Base-by-base conservation (phyloP, 2,329 filamentous ascomycete genomes). In the Furcasterigmium sp. region DNA sequence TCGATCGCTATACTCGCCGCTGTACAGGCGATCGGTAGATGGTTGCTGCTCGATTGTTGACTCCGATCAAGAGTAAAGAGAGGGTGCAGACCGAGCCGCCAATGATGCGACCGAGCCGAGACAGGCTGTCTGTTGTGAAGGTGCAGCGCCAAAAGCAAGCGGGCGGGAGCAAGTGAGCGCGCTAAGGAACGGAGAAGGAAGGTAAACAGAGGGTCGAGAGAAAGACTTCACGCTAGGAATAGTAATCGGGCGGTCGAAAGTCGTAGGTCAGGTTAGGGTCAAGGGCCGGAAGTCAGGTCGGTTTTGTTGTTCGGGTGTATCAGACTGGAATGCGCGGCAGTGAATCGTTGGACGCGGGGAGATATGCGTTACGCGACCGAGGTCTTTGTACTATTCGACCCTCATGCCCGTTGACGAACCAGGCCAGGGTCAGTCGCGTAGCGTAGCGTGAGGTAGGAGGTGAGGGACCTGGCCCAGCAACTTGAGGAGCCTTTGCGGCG, bases 121-220 rank as follows among this genome's bases (percentile, higher is more conserved):
- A 29, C 25, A 37, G 21, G 38, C 30, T 19, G 19, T 28, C 15
- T n/a, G n/a, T n/a, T n/a, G n/a, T n/a, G n/a, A 26, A 7, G 39
- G 29, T 37, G 37, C 37, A 25, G 37, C 21, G 41, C n/a, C 38
- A 41, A 45, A 39, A 42, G 41, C 41, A 39, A 42, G 37, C 40
- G 18, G 32, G 32, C 3, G n/a, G 18, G n/a, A 35, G 29, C 32
- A 35, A 35, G 32, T 17, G 32, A 35, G 18, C 35, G 41, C 32
- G 41, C 43, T 30, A 39, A 29, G 19, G 18, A 32, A 18, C 21
- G 21, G 18, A 25, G 15, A n/a, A 29, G 42, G 25, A 29, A 34
- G 20, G 39, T 36, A 34, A 18, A 10, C 11, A 28, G 36, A 15
- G 20, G 30, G 11, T 18, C 37, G 32, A 35, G 32, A 18, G 11